Evolutionary conservation across 768 basidiomycete genomes (phyloP).

Genomic region (Leccinellum luteum): DNA sequence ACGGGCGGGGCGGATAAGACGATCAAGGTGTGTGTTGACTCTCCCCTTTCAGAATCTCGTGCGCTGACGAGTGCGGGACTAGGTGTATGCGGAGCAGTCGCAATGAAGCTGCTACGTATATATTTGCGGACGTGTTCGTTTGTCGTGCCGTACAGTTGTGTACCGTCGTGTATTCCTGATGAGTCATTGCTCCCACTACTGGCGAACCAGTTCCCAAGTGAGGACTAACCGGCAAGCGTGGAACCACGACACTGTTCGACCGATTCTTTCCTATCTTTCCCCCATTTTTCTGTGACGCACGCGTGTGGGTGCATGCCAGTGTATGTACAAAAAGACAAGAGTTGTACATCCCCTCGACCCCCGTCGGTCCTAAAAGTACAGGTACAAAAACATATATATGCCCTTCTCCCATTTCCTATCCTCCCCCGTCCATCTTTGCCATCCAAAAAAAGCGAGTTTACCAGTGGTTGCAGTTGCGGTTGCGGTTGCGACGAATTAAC

Average conservation of each 20-base stretch:
- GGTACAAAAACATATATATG: neutral
- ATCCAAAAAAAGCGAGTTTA: neutral
- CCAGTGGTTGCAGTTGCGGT: neutral
- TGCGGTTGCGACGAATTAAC: neutral
- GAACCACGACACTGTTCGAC: too few relatives aligned
- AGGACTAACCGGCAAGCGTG: too few relatives aligned
- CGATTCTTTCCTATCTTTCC: too few relatives aligned
- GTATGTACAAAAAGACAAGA: neutral
- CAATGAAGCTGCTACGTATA: conserved; percentile 36
- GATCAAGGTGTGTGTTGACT: conserved; percentile 67
- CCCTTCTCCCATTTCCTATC: neutral
- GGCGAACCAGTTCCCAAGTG: too few relatives aligned
- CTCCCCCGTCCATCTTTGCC: neutral
- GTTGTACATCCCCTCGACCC: neutral
- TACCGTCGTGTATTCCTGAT: neutral
- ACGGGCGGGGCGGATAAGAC: conserved; percentile 99
- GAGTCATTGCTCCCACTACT: too few relatives aligned
- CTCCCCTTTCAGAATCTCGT: neutral
- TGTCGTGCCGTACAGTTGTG: too few relatives aligned
- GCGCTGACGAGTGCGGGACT: neutral
- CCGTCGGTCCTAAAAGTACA: neutral
- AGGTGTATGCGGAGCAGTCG: conserved; percentile 74
- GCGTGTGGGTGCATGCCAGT: neutral
- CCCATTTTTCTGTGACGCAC: too few relatives aligned
- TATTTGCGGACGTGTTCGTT: neutral